A percentile compares a stretch with the other conserved stretches of the same genome.
Conservation (phyloP, 768 basidiomycete genomes). For the Tricholomella constricta region DNA sequence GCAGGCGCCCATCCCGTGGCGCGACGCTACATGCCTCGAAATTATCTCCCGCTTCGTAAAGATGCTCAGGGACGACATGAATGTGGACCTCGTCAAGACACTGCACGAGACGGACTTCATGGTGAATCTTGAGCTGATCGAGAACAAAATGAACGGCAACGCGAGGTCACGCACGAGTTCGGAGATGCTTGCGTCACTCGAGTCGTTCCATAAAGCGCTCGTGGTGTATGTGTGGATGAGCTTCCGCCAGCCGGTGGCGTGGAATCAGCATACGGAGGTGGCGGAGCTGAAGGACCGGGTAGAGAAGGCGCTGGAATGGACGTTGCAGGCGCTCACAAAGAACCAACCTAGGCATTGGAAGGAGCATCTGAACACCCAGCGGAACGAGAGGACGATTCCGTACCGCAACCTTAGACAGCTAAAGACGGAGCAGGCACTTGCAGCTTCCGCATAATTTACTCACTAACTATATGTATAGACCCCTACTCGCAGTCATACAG, state of each 20-base stretch:
- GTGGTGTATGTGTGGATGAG: constrained; percentile 86
- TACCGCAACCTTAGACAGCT: background rate
- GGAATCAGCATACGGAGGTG: constrained; percentile 55
- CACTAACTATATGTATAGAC: background rate
- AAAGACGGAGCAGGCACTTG: background rate
- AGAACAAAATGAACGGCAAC: constrained; percentile 31
- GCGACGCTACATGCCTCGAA: constrained; percentile 35
- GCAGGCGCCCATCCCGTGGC: constrained; percentile 57
- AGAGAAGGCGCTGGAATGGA: constrained; percentile 71
- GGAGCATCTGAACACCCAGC: background rate
- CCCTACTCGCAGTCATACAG: too few species aligned
- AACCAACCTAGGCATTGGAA: background rate
- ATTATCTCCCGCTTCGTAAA: constrained; percentile 42
- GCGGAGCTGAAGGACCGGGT: constrained; percentile 56
- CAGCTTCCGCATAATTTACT: background rate
- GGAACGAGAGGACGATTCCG: constrained; percentile 5
- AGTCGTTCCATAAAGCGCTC: constrained; percentile 74
- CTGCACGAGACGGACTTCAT: constrained; percentile 41
- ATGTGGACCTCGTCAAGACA: constrained; percentile 43
- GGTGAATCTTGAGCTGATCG: constrained; percentile 42
- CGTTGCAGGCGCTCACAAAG: constrained; percentile 44
- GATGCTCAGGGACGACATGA: constrained; percentile 40
- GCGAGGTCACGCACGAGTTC: constrained; percentile 8
- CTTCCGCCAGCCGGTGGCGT: constrained; percentile 69
- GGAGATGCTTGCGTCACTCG: constrained; percentile 42